phyloP scores from a whole-genome alignment of 2,329 filamentous ascomycete genomes.

The Sclerotinia minor region DNA sequence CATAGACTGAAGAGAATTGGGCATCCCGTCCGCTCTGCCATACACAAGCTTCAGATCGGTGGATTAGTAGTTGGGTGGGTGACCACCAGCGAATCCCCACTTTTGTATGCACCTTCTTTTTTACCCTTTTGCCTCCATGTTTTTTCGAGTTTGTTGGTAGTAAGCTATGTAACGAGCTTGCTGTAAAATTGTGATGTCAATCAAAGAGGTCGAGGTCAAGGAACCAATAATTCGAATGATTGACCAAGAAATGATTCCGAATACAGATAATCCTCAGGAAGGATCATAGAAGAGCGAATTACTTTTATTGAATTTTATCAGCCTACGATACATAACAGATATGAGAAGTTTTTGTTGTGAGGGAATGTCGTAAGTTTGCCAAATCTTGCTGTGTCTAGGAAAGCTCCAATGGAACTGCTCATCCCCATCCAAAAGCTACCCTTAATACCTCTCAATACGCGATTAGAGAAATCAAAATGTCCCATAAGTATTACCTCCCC shows the following conservation, averaged over 20 bases:
- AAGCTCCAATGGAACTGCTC: background rate
- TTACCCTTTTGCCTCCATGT: too few species aligned
- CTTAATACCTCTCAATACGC: background rate
- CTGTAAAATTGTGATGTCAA: too few species aligned
- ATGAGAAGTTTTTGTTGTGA: background rate
- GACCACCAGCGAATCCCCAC: background rate
- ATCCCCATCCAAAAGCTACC: background rate
- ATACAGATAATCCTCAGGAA: background rate
- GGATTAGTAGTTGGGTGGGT: too few species aligned
- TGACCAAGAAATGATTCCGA: too few species aligned
- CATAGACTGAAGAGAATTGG: too few species aligned
- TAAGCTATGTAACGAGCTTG: background rate
- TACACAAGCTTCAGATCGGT: too few species aligned
- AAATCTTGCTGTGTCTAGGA: background rate
- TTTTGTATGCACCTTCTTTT: background rate
- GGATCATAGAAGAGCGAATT: background rate
- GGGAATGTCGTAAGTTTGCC: constrained; percentile 12
- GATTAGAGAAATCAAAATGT: background rate
- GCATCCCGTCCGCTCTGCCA: too few species aligned
- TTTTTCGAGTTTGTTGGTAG: background rate
- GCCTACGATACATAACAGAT: constrained; percentile 2
- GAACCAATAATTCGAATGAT: background rate
- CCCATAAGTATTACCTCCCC: constrained; percentile 6
- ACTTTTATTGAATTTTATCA: background rate
- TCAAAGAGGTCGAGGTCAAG: background rate